Evolutionary conservation across 2,329 filamentous ascomycete genomes (phyloP).

Genomic region (Aspergillus arachidicola): DNA sequence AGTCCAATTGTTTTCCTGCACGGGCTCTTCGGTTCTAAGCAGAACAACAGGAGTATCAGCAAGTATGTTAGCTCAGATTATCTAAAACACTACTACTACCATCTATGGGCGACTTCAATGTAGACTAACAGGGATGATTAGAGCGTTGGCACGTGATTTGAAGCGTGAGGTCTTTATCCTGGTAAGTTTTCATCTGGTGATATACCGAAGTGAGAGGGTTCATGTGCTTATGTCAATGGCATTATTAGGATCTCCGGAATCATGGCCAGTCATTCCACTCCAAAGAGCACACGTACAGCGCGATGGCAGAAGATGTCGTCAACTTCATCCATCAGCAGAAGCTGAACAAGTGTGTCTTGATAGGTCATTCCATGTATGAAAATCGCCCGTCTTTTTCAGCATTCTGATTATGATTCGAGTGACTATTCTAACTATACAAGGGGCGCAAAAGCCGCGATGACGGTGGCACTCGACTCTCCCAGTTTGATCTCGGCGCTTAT

Average conservation of each 20-base stretch:
- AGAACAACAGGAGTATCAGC: conserved; percentile 92
- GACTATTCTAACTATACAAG: conserved; percentile 41
- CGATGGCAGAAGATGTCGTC: conserved; percentile 81
- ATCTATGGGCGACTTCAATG: neutral
- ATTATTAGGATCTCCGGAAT: conserved; percentile 77
- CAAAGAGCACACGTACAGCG: conserved; percentile 73
- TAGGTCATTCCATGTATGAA: conserved; percentile 88
- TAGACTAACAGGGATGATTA: conserved; percentile 3
- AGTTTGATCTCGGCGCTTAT: conserved; percentile 70
- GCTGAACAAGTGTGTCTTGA: conserved; percentile 72
- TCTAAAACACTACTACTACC: neutral
- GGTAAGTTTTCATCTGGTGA: conserved; percentile 51
- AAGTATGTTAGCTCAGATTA: conserved; percentile 64
- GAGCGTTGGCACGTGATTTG: conserved; percentile 78
- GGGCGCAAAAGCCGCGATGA: conserved; percentile 93
- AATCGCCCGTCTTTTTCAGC: neutral
- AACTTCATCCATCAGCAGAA: conserved; percentile 73
- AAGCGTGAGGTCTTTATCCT: conserved; percentile 79
- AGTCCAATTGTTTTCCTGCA: conserved; percentile 84
- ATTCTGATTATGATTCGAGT: neutral
- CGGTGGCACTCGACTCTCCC: conserved; percentile 73
- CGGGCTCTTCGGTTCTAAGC: conserved; percentile 91
- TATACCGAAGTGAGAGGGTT: neutral
- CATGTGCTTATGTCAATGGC: neutral
- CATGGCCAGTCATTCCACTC: conserved; percentile 88